Evolutionary conservation across 495 filamentous ascomycete species (phyloP).

Genomic region (Talaromyces proteolyticus): DNA sequence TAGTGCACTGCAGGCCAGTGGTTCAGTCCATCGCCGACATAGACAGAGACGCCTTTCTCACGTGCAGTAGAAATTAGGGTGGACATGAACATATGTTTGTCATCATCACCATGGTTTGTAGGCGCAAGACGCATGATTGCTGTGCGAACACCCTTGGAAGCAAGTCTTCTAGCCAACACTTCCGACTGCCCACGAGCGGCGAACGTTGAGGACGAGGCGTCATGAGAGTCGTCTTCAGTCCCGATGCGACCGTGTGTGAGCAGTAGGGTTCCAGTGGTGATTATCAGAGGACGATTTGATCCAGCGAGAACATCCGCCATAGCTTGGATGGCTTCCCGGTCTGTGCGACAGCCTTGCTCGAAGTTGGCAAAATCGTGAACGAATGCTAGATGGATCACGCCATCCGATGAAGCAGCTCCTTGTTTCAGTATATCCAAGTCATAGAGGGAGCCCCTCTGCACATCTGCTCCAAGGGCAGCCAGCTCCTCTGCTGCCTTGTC

Average conservation of each 20-base stretch:
- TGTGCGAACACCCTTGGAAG: conserved; percentile 24
- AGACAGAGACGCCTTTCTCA: conserved; percentile 24
- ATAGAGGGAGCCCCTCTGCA: conserved; percentile 28
- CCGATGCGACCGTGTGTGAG: conserved; percentile 22
- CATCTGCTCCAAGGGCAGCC: conserved; percentile 20
- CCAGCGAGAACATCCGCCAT: conserved; percentile 26
- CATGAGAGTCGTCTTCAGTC: conserved; percentile 22
- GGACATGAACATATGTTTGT: conserved; percentile 24
- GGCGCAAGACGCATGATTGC: conserved; percentile 34
- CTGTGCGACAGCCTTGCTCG: conserved; percentile 18
- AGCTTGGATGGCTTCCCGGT: conserved; percentile 29
- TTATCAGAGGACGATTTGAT: conserved; percentile 30
- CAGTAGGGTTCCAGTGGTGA: conserved; percentile 33
- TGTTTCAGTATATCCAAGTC: conserved; percentile 26
- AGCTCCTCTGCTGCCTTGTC: conserved; percentile 23
- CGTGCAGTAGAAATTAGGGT: conserved; percentile 23
- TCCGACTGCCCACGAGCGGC: conserved; percentile 25
- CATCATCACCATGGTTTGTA: conserved; percentile 32
- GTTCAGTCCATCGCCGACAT: conserved; percentile 36
- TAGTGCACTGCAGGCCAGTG: conserved; percentile 36
- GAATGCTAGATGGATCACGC: conserved; percentile 42
- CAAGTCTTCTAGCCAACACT: conserved; percentile 15
- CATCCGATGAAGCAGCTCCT: conserved; percentile 30
- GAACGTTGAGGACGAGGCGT: conserved; percentile 6
- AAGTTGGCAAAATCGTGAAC: conserved; percentile 34